Conservation (phyloP, 2,329 filamentous ascomycete genomes). For the Orbilia blumenaviensis region DNA sequence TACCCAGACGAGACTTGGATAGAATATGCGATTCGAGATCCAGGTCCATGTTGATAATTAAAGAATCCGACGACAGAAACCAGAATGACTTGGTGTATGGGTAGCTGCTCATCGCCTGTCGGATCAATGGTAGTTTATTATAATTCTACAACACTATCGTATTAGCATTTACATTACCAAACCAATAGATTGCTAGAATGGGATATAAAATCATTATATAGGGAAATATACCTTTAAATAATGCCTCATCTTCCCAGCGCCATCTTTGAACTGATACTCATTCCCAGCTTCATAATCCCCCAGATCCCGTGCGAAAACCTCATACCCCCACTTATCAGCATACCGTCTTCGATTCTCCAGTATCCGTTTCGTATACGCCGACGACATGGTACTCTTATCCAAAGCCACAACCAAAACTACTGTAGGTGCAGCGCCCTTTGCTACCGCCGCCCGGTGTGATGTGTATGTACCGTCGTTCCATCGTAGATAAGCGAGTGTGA, state of each 20-base stretch:
- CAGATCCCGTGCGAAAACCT: constrained; percentile 35
- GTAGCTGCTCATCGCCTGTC: constrained; percentile 84
- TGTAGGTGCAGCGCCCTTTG: constrained; percentile 62
- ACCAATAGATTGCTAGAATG: too few species aligned
- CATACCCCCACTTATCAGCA: constrained; percentile 79
- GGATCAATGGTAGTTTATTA: constrained; percentile 82
- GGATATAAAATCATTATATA: too few species aligned
- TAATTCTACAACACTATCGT: constrained; percentile 70
- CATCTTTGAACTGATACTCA: constrained; percentile 45
- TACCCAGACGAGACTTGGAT: constrained; percentile 72
- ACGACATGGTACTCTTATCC: constrained; percentile 72
- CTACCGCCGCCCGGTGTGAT: constrained; percentile 57
- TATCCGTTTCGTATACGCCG: constrained; percentile 75
- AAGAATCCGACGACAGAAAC: constrained; percentile 82
- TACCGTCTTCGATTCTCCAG: constrained; percentile 85
- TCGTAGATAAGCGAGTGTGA: constrained; percentile 54
- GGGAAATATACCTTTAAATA: constrained; percentile 17
- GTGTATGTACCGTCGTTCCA: constrained; percentile 19
- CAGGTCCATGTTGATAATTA: constrained; percentile 84
- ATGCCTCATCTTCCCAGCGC: constrained; percentile 11
- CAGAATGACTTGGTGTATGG: constrained; percentile 84
- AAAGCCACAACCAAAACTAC: constrained; percentile 86
- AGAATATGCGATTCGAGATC: constrained; percentile 77
- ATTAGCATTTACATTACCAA: background rate
- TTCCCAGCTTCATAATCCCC: constrained; percentile 21